Percentiles rank a stretch among this genome's conserved stretches.
These are phyloP conservation scores for Triadica sebifera DNA, from an alignment of 345 rosid genomes.

Conservation along the genomic window DNA sequence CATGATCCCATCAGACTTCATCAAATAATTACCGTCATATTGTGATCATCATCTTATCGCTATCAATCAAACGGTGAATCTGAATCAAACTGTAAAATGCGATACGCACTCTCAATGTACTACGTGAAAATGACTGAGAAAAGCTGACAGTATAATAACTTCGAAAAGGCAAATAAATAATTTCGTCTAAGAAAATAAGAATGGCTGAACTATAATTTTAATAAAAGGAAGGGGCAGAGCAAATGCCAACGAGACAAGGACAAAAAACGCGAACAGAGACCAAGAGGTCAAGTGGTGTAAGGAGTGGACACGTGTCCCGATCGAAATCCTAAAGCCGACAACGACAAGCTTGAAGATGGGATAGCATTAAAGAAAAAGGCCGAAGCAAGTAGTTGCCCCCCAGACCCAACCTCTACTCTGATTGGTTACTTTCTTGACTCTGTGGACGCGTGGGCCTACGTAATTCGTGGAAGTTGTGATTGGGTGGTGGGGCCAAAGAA, in stretches of 20 bases:
- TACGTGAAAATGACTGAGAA: constrained; percentile 2
- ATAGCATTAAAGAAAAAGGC: constrained; percentile 36
- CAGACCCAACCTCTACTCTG: constrained; percentile 34
- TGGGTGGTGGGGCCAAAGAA: constrained; percentile 30
- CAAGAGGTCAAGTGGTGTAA: constrained; percentile 15
- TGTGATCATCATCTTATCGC: not conserved
- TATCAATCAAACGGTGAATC: not conserved
- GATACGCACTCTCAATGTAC: constrained; percentile 6
- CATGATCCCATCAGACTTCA: not conserved
- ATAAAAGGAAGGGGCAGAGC: not conserved
- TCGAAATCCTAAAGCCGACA: constrained; percentile 26
- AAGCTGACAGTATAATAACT: constrained; percentile 1
- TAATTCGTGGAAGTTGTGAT: constrained; percentile 34
- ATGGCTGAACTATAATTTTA: not conserved
- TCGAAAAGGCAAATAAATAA: not conserved
- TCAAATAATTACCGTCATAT: not conserved
- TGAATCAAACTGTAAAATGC: not conserved
- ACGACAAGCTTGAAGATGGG: constrained; percentile 41
- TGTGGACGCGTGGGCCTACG: constrained; percentile 42
- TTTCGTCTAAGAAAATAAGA: not conserved
- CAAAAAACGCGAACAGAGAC: not conserved
- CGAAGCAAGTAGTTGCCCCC: constrained; percentile 32
- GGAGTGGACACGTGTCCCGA: constrained; percentile 30
- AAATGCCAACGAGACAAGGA: constrained; percentile 22
- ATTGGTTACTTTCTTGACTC: constrained; percentile 55